These are phyloP conservation scores for Ophiostoma triangulosporum DNA, from an alignment of 2,329 filamentous ascomycete genomes.

Conservation along the genomic window DNA sequence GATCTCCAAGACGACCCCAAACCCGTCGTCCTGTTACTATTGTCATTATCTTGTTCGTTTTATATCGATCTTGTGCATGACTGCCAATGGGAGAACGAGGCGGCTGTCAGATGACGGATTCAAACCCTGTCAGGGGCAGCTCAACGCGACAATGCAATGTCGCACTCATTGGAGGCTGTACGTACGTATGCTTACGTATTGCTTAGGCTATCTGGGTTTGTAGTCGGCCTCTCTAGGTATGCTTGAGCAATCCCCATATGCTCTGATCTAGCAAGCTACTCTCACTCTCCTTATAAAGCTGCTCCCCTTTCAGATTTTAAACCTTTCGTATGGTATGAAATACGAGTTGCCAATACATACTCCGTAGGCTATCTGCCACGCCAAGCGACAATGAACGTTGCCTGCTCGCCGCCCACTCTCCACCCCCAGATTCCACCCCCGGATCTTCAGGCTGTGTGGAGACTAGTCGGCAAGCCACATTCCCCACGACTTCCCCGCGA, in stretches of 20 bases:
- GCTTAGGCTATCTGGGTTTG: not conserved
- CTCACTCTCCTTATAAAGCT: no score
- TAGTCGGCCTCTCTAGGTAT: not conserved
- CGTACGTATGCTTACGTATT: no score
- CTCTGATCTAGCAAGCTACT: no score
- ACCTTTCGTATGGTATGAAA: no score
- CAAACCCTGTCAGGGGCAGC: not conserved
- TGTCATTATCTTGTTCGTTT: not conserved
- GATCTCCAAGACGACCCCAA: not conserved
- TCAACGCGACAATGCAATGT: not conserved
- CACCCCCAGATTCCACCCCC: constrained; percentile 1
- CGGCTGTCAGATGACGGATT: not conserved
- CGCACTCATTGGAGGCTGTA: not conserved
- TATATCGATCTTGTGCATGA: not conserved
- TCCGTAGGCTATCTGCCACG: no score
- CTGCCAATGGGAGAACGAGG: not conserved
- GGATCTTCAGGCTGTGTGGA: not conserved
- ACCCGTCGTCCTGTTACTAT: not conserved
- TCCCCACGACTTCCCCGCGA: constrained; percentile 3
- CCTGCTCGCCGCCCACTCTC: not conserved
- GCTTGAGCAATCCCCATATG: no score
- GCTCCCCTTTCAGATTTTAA: no score
- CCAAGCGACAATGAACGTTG: no score
- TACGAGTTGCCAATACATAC: no score
- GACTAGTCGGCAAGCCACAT: not conserved